These are phyloP conservation scores for Diophrys sp. DNA, from an alignment of 73 alveolate genomes.

Conservation along the genomic window DNA sequence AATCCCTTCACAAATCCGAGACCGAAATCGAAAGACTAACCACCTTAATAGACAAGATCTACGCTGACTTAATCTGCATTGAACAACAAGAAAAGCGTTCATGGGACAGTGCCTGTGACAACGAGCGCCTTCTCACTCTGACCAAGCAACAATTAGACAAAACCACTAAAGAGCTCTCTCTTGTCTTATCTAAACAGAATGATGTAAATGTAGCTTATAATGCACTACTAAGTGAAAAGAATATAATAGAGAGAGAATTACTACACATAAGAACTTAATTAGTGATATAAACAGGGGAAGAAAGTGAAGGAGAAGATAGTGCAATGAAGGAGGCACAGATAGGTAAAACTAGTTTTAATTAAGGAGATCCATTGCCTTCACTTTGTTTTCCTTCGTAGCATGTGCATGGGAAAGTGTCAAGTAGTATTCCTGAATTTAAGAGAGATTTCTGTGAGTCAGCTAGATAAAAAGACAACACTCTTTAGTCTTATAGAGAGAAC, in stretches of 20 bases:
- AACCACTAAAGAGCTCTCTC: slow-evolving; percentile 17
- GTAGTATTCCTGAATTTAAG: no score
- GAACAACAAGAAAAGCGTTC: slow-evolving; percentile 27
- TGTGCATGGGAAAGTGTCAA: no score
- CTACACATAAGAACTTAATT: slow-evolving; percentile 33
- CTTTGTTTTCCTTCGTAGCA: no score
- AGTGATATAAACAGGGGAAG: no score
- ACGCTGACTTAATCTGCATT: slow-evolving; percentile 16
- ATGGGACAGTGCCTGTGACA: slow-evolving; percentile 32
- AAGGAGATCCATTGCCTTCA: no score
- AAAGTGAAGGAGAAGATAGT: no score
- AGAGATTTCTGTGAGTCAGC: no score
- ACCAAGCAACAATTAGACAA: slow-evolving; percentile 16
- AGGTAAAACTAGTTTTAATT: no score
- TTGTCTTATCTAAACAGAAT: slow-evolving; percentile 9
- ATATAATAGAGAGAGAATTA: slow-evolving; percentile 42
- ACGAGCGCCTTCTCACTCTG: slow-evolving; percentile 16
- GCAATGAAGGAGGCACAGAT: no score
- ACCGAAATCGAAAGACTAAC: background rate
- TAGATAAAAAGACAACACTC: no score
- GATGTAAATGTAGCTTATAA: slow-evolving; percentile 22
- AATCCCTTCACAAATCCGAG: slow-evolving; percentile 1
- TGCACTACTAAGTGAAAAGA: slow-evolving; percentile 21
- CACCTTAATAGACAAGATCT: slow-evolving; percentile 11
- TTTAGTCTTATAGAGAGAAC: no score